These are phyloP conservation scores for Clonostachys sp. DNA, from an alignment of 2,329 filamentous ascomycete species.

Conservation along the genomic window DNA sequence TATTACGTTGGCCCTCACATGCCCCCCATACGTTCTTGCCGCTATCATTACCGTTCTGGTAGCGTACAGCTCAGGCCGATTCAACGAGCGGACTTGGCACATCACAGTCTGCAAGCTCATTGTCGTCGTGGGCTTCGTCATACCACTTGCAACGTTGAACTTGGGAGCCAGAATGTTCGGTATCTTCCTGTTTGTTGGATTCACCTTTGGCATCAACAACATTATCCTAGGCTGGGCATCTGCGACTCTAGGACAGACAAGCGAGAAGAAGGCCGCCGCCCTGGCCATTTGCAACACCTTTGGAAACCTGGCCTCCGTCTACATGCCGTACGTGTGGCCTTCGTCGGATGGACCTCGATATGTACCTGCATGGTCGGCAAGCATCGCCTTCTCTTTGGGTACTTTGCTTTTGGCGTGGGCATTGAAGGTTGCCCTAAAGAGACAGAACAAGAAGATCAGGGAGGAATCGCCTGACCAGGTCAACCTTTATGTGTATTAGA, in stretches of 20 bases:
- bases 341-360: constrained; percentile 28
- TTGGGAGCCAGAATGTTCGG: constrained; percentile 16
- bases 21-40: constrained; percentile 32
- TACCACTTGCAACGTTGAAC: constrained; percentile 38
- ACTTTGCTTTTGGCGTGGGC: constrained; percentile 1
- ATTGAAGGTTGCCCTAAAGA: constrained; percentile 8
- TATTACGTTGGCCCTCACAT: constrained; percentile 35
- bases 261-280: constrained; percentile 32
- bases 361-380: constrained; percentile 21
- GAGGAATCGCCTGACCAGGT: constrained; percentile 10
- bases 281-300: constrained; percentile 31
- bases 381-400: constrained; percentile 7
- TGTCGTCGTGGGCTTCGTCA: constrained; percentile 72
- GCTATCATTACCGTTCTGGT: constrained; percentile 27
- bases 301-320: constrained; percentile 30
- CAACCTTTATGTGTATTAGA: constrained; percentile 20
- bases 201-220: constrained; percentile 26
- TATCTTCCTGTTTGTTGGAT: constrained; percentile 22
- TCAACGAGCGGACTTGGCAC: constrained; percentile 68
- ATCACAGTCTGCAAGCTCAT: constrained; percentile 70
- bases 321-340: constrained; percentile 33
- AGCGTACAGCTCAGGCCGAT: constrained; percentile 72
- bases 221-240: constrained; percentile 33
- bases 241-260: constrained; percentile 28
- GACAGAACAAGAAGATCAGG: constrained; percentile 13